Conservation (phyloP, 2,329 filamentous ascomycete genomes). For the Cadophora luteo-olivacea region DNA sequence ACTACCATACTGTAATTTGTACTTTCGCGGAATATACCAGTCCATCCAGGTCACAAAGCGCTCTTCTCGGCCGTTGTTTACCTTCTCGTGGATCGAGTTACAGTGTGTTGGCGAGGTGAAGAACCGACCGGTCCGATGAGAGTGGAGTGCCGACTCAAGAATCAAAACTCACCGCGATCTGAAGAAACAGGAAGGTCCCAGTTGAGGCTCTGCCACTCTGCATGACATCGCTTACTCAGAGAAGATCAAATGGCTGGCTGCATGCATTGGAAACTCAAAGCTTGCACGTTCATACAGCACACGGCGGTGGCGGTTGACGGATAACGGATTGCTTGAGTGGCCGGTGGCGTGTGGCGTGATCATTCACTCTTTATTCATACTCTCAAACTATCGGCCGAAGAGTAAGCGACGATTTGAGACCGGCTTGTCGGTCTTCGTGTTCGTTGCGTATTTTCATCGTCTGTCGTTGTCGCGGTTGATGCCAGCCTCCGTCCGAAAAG, state of each 20-base stretch:
- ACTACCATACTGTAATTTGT: no score
- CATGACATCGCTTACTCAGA: not conserved
- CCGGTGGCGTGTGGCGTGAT: not conserved
- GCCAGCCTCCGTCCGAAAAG: no score
- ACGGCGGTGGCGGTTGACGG: not conserved
- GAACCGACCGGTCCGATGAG: not conserved
- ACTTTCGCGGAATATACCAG: no score
- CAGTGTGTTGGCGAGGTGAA: not conserved
- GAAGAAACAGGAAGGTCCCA: not conserved
- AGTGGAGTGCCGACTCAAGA: not conserved
- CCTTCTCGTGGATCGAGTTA: not conserved
- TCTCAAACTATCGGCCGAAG: not conserved
- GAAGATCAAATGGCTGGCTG: not conserved
- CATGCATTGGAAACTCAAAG: not conserved
- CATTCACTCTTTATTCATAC: not conserved
- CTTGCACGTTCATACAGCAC: not conserved
- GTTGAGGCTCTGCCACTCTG: slow-evolving; percentile 13
- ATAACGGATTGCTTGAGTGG: not conserved
- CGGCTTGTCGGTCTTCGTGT: not conserved
- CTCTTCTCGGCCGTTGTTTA: not conserved
- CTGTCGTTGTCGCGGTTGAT: not conserved
- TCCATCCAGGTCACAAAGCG: not conserved
- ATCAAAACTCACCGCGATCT: not conserved
- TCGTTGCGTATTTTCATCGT: not conserved
- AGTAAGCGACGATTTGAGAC: not conserved